Evolutionary conservation across 1,139 yeast genomes (phyloP).

Genomic region (Kodamaea suecica): DNA sequence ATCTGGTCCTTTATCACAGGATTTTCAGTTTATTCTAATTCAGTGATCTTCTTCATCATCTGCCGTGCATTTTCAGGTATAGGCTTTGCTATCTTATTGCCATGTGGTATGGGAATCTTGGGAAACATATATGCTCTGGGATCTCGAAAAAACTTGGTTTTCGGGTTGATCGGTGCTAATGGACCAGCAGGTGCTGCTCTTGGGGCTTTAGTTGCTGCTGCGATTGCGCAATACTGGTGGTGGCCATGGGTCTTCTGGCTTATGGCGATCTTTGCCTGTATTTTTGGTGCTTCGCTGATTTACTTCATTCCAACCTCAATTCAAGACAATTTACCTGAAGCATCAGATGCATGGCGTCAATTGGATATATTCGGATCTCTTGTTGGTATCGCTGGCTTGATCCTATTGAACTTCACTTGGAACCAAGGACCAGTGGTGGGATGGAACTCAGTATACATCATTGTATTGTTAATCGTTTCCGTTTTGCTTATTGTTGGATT

Average conservation of each 20-base stretch:
- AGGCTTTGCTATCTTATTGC: constrained; percentile 52
- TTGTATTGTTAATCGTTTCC: constrained; percentile 43
- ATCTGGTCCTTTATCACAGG: constrained; percentile 51
- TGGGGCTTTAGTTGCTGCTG: constrained; percentile 49
- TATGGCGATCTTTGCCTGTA: constrained; percentile 33
- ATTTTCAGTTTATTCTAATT: constrained; percentile 39
- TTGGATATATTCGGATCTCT: constrained; percentile 48
- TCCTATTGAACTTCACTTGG: constrained; percentile 50
- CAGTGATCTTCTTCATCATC: constrained; percentile 46
- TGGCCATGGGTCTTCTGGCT: constrained; percentile 58
- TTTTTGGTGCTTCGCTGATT: constrained; percentile 27
- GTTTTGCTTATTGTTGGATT: constrained; percentile 31
- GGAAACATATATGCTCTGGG: constrained; percentile 48
- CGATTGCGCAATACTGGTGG: constrained; percentile 38
- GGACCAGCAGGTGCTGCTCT: constrained; percentile 56
- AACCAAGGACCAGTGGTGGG: constrained; percentile 55
- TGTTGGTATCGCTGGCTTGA: constrained; percentile 45
- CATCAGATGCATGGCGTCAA: constrained; percentile 13
- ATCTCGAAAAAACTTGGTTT: constrained; percentile 48
- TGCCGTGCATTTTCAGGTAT: constrained; percentile 55
- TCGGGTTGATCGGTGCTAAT: constrained; percentile 51
- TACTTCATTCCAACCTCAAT: constrained; percentile 31
- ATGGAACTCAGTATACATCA: constrained; percentile 46
- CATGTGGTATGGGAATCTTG: constrained; percentile 51
- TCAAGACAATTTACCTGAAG: background rate